Evolutionary conservation across 108 stramenopile species (phyloP).

Genomic region (Skeletonema grethae): DNA sequence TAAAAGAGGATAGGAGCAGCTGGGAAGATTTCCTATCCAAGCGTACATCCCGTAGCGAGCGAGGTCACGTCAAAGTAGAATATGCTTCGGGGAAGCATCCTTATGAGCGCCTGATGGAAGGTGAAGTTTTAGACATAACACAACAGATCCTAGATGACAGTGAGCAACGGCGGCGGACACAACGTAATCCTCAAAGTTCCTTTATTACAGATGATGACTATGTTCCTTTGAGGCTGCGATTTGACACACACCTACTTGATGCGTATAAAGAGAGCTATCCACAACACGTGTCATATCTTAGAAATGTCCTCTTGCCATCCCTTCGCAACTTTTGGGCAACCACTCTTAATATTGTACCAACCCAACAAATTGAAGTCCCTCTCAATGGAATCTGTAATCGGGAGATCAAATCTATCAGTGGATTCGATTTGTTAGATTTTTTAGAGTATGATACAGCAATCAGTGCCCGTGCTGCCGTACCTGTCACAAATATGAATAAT

Average conservation of each 20-base stretch:
- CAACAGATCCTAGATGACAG: background rate
- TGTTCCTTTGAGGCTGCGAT: conserved; percentile 36
- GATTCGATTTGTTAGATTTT: conserved; percentile 27
- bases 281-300: conserved; percentile 37
- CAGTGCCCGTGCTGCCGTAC: conserved; percentile 12
- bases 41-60: background rate
- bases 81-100: conserved; percentile 3
- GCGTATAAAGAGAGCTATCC: conserved; percentile 17
- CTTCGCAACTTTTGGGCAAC: conserved; percentile 38
- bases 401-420: conserved; percentile 23
- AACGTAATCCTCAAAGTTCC: background rate
- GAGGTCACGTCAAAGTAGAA: background rate
- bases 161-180: background rate
- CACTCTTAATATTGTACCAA: conserved; percentile 32
- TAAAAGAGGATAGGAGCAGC: background rate
- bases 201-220: conserved; percentile 1
- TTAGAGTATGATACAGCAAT: conserved; percentile 17
- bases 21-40: background rate
- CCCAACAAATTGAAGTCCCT: conserved; percentile 28
- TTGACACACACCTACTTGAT: conserved; percentile 45
- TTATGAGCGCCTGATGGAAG: background rate
- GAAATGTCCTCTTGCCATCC: conserved; percentile 36
- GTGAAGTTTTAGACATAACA: conserved; percentile 1
- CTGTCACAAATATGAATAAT: conserved; percentile 29
- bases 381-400: conserved; percentile 14